Base-by-base conservation (phyloP, 225 moss, liverwort and hornwort species). In the Pseudoscleropodium purum region DNA sequence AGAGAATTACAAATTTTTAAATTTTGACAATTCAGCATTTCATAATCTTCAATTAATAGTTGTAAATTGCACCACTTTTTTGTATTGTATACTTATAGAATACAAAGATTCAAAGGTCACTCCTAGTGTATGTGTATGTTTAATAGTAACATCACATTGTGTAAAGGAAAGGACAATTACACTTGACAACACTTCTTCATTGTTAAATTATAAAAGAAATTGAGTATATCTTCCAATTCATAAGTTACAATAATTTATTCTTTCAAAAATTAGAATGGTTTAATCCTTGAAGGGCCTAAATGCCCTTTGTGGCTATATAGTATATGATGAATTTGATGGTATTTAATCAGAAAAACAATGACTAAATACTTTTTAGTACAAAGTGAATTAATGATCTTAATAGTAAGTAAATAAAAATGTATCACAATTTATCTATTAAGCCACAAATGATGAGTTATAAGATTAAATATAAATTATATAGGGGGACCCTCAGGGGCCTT, bases 41-140 rank as follows among this genome's bases (percentile, higher is more conserved):
- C 5, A 36, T 21, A 34, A 52, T 34, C 23, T 52, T 52, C 6
- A 23, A 34, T 21, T 0, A 34, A 0, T 21, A 0, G 7, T 33
- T 5, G 12, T 51, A 16, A 51, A 4, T 26, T 72, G 26, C 7
- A 33, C 10, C 4, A 16, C 6, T 6, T 29, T 3, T 27, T 43
- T 73, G 12, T 31, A 45, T 0, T 0, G 2, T 0, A 1, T 2
- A 75, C 7, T 19, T 33, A 2, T 76, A 76, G 5, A 49, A 51
- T 21, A 4, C 20, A 21, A 33, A 34, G 13, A 62, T 62, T 62
- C 2, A 12, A 39, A 39, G 39, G 13, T 69, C 8, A 41, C 0
- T 14, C 5, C 3, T 72, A 12, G 4, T 49, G 3, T 18, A 3
- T 11, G 8, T 56, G 19, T 56, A 49, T 18, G 18, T 30, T 3